Percentiles rank a stretch among this genome's conserved stretches.
phyloP scores from a whole-genome alignment of 495 filamentous ascomycete species.

The Xylona heveae region DNA sequence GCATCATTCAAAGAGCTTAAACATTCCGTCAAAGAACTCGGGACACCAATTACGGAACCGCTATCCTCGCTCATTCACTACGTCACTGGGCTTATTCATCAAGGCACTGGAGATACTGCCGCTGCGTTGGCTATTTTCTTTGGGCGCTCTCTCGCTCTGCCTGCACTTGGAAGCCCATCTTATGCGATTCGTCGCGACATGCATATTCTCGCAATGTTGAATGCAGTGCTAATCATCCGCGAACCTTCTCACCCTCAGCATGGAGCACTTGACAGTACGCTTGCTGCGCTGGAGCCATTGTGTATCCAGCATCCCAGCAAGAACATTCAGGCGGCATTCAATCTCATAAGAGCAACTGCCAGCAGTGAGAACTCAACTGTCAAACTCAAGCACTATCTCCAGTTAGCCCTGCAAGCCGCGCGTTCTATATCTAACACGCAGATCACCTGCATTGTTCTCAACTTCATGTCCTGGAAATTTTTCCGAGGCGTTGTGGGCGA shows the following conservation, averaged over 20 bases:
- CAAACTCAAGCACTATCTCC: constrained; percentile 57
- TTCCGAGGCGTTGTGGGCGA: constrained; percentile 73
- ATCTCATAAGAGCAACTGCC: constrained; percentile 51
- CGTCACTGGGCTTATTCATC: constrained; percentile 51
- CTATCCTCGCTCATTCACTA: constrained; percentile 34
- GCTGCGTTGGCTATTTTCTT: constrained; percentile 44
- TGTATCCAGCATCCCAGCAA: constrained; percentile 46
- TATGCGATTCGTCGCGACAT: constrained; percentile 46
- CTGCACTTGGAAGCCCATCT: constrained; percentile 28
- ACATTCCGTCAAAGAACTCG: constrained; percentile 17
- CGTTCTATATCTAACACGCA: constrained; percentile 39
- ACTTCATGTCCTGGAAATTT: constrained; percentile 66
- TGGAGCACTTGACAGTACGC: constrained; percentile 22
- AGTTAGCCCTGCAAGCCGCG: constrained; percentile 36
- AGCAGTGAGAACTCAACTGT: constrained; percentile 35
- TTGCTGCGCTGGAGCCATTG: constrained; percentile 44
- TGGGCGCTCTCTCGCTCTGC: too few relatives aligned
- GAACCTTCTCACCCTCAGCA: constrained; percentile 30
- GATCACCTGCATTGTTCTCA: constrained; percentile 60
- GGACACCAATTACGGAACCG: constrained; percentile 19
- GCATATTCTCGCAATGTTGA: constrained; percentile 57
- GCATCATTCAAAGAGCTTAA: constrained; percentile 8
- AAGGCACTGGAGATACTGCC: constrained; percentile 53
- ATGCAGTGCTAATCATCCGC: constrained; percentile 64
- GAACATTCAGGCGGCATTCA: constrained; percentile 56